Evolutionary conservation across 345 rosid species (phyloP).

Genomic region (Excoecaria cochinchinensis): DNA sequence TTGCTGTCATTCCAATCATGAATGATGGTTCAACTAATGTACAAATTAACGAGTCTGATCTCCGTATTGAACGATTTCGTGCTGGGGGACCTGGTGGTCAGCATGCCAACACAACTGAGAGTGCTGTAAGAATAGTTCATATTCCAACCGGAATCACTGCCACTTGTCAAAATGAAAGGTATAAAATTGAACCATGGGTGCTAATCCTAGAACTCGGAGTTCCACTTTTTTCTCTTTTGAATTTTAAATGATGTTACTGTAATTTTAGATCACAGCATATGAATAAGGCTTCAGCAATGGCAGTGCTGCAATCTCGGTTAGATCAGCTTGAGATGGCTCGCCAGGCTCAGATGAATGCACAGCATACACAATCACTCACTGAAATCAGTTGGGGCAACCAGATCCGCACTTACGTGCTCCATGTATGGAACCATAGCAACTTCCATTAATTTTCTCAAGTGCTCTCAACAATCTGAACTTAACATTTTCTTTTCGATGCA

Average conservation of each 20-base stretch:
- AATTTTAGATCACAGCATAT: constrained; percentile 69
- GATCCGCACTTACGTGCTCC: constrained; percentile 85
- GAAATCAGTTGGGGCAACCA: constrained; percentile 96
- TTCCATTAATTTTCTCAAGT: constrained; percentile 4
- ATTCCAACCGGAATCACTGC: constrained; percentile 90
- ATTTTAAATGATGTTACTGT: constrained; percentile 5
- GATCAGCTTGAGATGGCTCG: constrained; percentile 91
- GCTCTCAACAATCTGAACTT: background rate
- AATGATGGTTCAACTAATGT: constrained; percentile 75
- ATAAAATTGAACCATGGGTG: background rate
- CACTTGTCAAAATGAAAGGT: constrained; percentile 95
- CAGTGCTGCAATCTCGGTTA: constrained; percentile 86
- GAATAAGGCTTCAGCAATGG: constrained; percentile 95
- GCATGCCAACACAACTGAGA: constrained; percentile 86
- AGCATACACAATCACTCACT: constrained; percentile 88
- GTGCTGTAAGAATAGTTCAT: constrained; percentile 93
- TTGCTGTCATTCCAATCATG: constrained; percentile 84
- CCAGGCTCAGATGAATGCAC: constrained; percentile 82
- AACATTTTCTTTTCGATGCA: constrained; percentile 26
- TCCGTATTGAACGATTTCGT: constrained; percentile 83
- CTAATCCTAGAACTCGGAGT: constrained; percentile 1
- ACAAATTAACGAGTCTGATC: constrained; percentile 88
- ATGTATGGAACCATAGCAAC: constrained; percentile 45
- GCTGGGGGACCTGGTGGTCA: constrained; percentile 95
- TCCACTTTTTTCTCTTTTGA: background rate